Evolutionary conservation across 2,329 filamentous ascomycete genomes (phyloP), one percentile per base, ranked within the genome.

Genomic region (Alternaria brassicicola): DNA sequence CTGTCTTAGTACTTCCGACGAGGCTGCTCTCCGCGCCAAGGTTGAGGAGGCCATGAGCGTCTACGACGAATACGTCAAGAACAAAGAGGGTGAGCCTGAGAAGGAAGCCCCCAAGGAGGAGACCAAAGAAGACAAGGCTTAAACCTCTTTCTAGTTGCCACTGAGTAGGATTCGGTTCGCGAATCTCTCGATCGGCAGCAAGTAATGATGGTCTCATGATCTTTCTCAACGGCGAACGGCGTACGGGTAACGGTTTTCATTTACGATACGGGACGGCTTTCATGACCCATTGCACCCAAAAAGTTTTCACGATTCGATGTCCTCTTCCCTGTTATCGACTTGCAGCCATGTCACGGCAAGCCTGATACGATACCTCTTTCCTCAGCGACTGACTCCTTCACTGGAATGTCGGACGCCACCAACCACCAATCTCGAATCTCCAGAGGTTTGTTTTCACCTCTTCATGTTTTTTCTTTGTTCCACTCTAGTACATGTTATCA

Each of bases 51-150:
- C 95, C 68, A 90, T 99, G 77, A 91, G 87, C 70, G 95, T 99
- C 72, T 99, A 98, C 79, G 93, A 99, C 76, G 95, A 99, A 81
- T 99, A 99, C 80, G 89, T 98, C 82, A 98, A 98, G 88, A 88
- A 87, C 76, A 92, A 95, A 78, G 75, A 76, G 60, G 75, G 73
- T 71, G 74, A 77, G 63, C 68, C 66, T 62, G 67, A 75, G 58
- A 74, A 78, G 57, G 75, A 76, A 39, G 70, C 67, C 49, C 61
- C 72, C 59, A 76, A 78, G 59, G 82, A 83, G 60, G 71, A 79
- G 55, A 58, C 75, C 57, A 83, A 83, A 75, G 79, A 83, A 72
- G 81, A 83, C 56, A 76, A 77, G 68, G 76, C 76, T 72, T 78
- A 76, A 69, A 61, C 68, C 73, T 70, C 55, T 59, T 63, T 64